Conservation (phyloP, 345 rosid genomes). For the Erucastrum elatum region DNA sequence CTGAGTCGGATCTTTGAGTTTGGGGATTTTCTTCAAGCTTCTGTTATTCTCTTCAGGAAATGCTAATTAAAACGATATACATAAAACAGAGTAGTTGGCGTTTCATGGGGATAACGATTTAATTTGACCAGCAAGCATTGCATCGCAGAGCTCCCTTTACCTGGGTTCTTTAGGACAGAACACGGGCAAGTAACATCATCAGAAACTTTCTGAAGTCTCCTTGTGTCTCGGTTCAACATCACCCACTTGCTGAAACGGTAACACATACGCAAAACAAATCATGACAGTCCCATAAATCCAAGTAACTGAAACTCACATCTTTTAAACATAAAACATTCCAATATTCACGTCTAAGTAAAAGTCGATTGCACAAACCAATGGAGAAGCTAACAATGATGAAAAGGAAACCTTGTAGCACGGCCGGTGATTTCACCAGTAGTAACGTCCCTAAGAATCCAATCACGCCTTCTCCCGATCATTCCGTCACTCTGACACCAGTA, state of each 20-base stretch:
- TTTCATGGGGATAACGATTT: background rate
- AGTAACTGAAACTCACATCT: background rate
- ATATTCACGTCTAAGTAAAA: conserved; percentile 6
- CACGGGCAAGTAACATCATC: conserved; percentile 76
- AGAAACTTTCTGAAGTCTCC: conserved; percentile 83
- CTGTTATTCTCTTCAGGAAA: conserved; percentile 66
- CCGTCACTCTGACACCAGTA: conserved; percentile 90
- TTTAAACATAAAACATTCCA: background rate
- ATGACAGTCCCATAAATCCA: background rate
- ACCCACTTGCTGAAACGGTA: conserved; percentile 87
- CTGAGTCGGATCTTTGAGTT: conserved; percentile 73
- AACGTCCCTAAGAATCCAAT: conserved; percentile 79
- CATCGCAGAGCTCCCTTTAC: conserved; percentile 34
- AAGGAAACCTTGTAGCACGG: conserved; percentile 78
- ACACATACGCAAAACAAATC: background rate
- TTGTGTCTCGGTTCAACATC: conserved; percentile 96
- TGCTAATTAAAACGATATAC: conserved; percentile 46
- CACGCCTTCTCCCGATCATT: conserved; percentile 90
- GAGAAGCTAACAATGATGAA: background rate
- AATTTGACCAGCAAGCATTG: background rate
- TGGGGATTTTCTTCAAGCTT: conserved; percentile 70
- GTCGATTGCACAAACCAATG: background rate
- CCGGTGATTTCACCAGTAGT: conserved; percentile 80
- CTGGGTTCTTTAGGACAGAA: conserved; percentile 77
- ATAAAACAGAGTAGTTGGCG: background rate